Base-by-base conservation (phyloP, 164 flowering plant species). In the Nymphaea colorata region DNA sequence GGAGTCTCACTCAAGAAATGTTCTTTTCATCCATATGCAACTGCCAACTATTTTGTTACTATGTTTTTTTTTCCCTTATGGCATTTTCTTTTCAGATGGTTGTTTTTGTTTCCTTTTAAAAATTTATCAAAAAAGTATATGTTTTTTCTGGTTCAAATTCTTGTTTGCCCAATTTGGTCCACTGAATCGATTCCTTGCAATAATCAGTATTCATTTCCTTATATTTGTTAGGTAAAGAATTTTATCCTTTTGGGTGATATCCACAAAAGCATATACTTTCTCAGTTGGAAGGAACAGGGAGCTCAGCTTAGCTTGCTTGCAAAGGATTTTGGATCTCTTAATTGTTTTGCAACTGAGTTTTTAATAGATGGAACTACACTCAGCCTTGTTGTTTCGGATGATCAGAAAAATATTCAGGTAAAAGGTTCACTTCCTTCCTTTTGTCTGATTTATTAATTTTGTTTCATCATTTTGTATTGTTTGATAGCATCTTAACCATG, bases 281-380 rank as follows among this genome's bases (percentile, higher is more conserved):
- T 91, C 45, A 94, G 89, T 74, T 90, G 99, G 96, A 94, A 94
- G 77, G 99, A 94, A 72, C 95, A 94, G 74, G 98, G 95, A 14
- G 82, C 96, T 72, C 98, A 94, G 67, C 84, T 94, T 68, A 91
- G 71, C 75, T 78, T 94, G 69, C 77, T 94, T 74, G 96, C 98
- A 44, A 94, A 94, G 75, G 98, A 91, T 84, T 94, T 94, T 76
- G 94, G 96, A 6, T 77, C 84, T 5, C 99, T 94, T 64, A 93
- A 94, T 83, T 91, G 98, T 79, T 86, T 81, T 69, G 86, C 96
- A 60, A 88, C 98, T 12, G 99, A 94, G 70, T 94, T 94, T 77
- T 76, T 94, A 81, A 94, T 94, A 66, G 99, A 94, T 79, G 99
- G 98, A 73, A 85, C 82, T 74, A 86, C 98, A 15, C 83, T 91